These are phyloP conservation scores for Filobasidium wieringae DNA, from an alignment of 768 basidiomycete genomes.

Conservation along the genomic window DNA sequence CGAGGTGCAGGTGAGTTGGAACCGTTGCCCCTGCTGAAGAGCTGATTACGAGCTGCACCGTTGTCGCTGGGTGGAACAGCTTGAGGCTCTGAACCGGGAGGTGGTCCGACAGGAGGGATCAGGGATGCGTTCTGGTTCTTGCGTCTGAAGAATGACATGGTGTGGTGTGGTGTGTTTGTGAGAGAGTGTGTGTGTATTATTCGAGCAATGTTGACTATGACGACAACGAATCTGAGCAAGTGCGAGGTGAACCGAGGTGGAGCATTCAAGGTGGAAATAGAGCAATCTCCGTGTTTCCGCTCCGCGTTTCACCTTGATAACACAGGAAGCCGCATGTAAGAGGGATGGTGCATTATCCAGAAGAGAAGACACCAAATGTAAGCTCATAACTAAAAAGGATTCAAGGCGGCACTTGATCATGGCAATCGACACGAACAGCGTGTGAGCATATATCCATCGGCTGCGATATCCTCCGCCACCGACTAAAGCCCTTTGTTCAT, in stretches of 20 bases:
- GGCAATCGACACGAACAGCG: not conserved
- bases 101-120: constrained; percentile 33
- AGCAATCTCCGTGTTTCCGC: not conserved
- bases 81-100: constrained; percentile 17
- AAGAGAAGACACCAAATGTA: not conserved
- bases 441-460: not conserved
- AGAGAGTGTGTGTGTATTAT: not conserved
- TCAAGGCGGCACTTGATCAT: not conserved
- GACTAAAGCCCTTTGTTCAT: no score
- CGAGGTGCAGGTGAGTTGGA: constrained; percentile 19
- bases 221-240: not conserved
- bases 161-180: not conserved
- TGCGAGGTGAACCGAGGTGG: not conserved
- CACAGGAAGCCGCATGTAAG: not conserved
- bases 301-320: not conserved
- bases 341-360: not conserved
- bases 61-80: constrained; percentile 2
- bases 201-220: not conserved
- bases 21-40: constrained; percentile 13
- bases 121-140: constrained; percentile 28
- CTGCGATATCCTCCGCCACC: not conserved
- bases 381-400: not conserved
- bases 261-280: not conserved
- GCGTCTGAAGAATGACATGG: constrained; percentile 16
- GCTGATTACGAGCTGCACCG: constrained; percentile 26